A percentile compares a stretch with the other conserved stretches of the same genome.
phyloP scores from a whole-genome alignment of 164 flowering plant genomes.

The Akebia trifoliata region DNA sequence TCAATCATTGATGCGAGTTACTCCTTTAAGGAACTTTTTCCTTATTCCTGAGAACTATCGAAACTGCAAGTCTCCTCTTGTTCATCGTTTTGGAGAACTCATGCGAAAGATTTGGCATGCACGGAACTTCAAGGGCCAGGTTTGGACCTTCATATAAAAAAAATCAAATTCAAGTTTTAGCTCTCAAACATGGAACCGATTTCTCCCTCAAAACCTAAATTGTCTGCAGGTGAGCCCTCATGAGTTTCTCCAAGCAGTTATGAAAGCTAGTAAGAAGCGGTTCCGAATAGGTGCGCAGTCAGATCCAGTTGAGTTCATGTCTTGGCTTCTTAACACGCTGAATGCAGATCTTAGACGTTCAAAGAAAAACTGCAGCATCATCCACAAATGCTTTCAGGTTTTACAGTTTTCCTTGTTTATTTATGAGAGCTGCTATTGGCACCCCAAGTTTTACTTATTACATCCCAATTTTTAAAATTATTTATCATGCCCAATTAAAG shows the following conservation, averaged over 20 bases:
- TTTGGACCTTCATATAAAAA: slow-evolving; percentile 19
- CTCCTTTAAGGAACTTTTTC: slow-evolving; percentile 94
- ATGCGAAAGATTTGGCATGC: slow-evolving; percentile 97
- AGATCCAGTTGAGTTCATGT: slow-evolving; percentile 96
- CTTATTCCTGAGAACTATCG: slow-evolving; percentile 88
- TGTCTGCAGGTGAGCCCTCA: slow-evolving; percentile 89
- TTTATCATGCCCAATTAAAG: no score
- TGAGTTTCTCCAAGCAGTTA: slow-evolving; percentile 93
- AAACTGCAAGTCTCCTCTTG: slow-evolving; percentile 82
- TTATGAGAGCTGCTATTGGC: no score
- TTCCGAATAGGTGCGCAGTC: slow-evolving; percentile 87
- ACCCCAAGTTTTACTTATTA: no score
- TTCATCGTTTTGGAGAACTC: slow-evolving; percentile 95
- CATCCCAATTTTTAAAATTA: no score
- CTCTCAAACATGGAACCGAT: not conserved
- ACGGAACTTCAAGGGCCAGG: slow-evolving; percentile 97
- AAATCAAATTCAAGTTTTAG: not conserved
- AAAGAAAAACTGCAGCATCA: slow-evolving; percentile 59
- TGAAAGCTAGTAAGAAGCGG: slow-evolving; percentile 89
- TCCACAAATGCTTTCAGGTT: slow-evolving; percentile 94
- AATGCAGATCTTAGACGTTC: slow-evolving; percentile 70
- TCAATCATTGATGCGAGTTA: slow-evolving; percentile 93
- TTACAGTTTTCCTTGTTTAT: no score
- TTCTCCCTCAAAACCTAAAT: not conserved
- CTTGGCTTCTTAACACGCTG: slow-evolving; percentile 94